Conservation (phyloP, 2,329 filamentous ascomycete genomes). For the Fusarium cyanostomum region DNA sequence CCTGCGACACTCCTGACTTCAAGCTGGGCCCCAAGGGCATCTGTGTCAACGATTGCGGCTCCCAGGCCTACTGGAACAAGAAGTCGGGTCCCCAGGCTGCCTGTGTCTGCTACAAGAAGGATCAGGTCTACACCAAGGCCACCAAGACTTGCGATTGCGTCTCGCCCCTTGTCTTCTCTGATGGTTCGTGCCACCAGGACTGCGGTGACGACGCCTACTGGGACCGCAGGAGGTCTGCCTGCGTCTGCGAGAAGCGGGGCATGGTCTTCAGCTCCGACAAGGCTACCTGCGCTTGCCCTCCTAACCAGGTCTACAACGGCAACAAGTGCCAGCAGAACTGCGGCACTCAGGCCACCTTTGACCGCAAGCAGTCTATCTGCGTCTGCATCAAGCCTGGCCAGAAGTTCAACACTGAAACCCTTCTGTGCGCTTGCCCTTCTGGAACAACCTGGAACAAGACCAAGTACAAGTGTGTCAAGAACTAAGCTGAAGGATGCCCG, state of each 20-base stretch:
- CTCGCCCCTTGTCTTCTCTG: not conserved
- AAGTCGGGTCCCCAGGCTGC: not conserved
- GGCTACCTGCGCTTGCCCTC: not conserved
- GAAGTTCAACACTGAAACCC: not conserved
- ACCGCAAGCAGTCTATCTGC: not conserved
- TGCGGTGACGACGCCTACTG: constrained; percentile 1
- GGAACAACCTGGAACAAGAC: not conserved
- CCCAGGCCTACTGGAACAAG: not conserved
- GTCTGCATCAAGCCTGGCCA: not conserved
- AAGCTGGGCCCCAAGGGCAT: not conserved
- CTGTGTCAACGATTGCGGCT: not conserved
- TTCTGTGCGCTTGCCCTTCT: not conserved
- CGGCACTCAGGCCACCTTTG: not conserved
- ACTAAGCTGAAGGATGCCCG: not conserved
- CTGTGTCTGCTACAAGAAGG: not conserved
- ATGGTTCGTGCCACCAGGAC: constrained; percentile 2
- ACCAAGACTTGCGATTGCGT: not conserved
- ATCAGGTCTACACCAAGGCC: not conserved
- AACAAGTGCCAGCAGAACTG: not conserved
- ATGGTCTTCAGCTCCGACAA: not conserved
- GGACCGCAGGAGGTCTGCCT: not conserved
- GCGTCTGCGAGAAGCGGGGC: constrained; percentile 9
- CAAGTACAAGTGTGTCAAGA: not conserved
- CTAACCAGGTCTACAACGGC: not conserved
- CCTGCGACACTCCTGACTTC: not conserved